phyloP scores from a whole-genome alignment of 129 eudicot species.

The Chrysanthemum seticuspe region DNA sequence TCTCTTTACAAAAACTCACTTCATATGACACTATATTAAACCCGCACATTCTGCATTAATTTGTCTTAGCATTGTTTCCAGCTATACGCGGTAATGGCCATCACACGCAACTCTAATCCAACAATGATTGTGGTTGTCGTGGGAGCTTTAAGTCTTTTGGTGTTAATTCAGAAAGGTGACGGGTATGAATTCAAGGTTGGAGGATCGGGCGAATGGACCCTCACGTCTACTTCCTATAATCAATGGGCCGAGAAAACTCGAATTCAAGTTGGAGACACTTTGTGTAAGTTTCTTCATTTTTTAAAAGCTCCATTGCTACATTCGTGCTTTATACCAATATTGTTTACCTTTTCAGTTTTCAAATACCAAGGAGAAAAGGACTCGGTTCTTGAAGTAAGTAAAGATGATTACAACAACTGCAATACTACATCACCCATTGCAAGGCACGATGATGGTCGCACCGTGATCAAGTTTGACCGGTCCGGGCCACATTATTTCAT shows the following conservation, averaged over 20 bases:
- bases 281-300: conserved; percentile 44
- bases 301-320: neutral
- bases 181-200: conserved; percentile 66
- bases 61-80: conserved; percentile 13
- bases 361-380: conserved; percentile 48
- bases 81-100: conserved; percentile 33
- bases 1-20: conserved; percentile 28
- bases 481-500: conserved; percentile 49
- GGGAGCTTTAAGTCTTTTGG: conserved; percentile 37
- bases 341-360: conserved; percentile 46
- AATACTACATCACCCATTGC: conserved; percentile 37
- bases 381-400: conserved; percentile 62
- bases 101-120: conserved; percentile 26
- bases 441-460: conserved; percentile 34
- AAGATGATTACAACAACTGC: conserved; percentile 55
- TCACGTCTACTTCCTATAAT: conserved; percentile 38
- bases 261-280: conserved; percentile 60
- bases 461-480: conserved; percentile 27
- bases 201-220: conserved; percentile 57
- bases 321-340: neutral
- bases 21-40: no score
- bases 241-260: conserved; percentile 73
- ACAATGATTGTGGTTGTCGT: conserved; percentile 15
- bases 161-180: conserved; percentile 39
- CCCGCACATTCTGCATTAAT: neutral